Percentiles rank a stretch among this genome's conserved stretches.
Evolutionary conservation across 169 alveolate genomes (phyloP).

Genomic region (Theileria equi): DNA sequence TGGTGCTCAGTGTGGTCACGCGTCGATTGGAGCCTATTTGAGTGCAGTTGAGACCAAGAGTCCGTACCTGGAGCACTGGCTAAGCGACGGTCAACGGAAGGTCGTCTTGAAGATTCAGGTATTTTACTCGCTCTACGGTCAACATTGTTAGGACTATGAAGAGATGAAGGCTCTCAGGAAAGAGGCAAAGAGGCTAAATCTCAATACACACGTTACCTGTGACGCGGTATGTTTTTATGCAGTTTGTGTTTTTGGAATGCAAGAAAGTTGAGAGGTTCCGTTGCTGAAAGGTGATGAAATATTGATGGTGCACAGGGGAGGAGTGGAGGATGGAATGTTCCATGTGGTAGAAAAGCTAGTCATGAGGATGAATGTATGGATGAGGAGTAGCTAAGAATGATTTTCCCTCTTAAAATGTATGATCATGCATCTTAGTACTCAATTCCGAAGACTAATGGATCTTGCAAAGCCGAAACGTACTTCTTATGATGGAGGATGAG

Average conservation of each 20-base stretch:
- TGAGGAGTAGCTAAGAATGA: too few relatives aligned
- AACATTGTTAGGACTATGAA: conserved; percentile 35
- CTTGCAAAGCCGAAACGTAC: too few relatives aligned
- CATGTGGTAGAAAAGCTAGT: too few relatives aligned
- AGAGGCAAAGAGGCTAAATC: conserved; percentile 25
- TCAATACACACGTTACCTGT: conserved; percentile 45
- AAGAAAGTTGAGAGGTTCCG: too few relatives aligned
- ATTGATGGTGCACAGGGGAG: too few relatives aligned
- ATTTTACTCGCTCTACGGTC: neutral
- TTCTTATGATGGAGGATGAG: too few relatives aligned
- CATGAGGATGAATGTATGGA: too few relatives aligned
- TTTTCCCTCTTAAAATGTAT: too few relatives aligned
- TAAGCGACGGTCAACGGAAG: conserved; percentile 54
- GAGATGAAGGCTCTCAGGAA: conserved; percentile 42
- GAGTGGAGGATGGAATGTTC: too few relatives aligned
- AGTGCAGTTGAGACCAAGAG: conserved; percentile 18
- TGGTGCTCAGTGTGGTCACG: conserved; percentile 93
- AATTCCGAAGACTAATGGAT: too few relatives aligned
- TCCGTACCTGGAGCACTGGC: conserved; percentile 52
- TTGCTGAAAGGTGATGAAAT: too few relatives aligned
- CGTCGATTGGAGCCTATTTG: conserved; percentile 81
- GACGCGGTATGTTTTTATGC: conserved; percentile 52
- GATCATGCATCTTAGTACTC: too few relatives aligned
- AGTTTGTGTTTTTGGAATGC: conserved; percentile 4
- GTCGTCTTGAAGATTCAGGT: conserved; percentile 57